Percentiles rank a stretch among this genome's conserved stretches.
Evolutionary conservation across 106 monocot species (phyloP).

Genomic region (Allium sativum): DNA sequence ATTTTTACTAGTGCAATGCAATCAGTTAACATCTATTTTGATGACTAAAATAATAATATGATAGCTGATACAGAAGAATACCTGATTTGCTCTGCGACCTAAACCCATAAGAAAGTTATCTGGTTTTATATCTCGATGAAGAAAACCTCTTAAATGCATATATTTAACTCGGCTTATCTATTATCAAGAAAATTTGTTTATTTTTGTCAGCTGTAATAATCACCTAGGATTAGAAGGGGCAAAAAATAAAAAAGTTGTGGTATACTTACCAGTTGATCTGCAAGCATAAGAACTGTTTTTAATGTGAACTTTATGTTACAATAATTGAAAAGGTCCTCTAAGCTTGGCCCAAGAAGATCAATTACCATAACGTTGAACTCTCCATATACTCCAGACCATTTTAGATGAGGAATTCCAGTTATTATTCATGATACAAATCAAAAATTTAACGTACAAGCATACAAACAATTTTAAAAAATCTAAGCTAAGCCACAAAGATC

Average conservation of each 20-base stretch:
- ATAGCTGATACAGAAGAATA: no score
- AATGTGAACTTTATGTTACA: constrained; percentile 53
- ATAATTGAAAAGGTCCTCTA: constrained; percentile 71
- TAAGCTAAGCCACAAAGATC: no score
- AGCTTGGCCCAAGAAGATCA: constrained; percentile 71
- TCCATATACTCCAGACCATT: constrained; percentile 71
- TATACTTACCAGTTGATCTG: constrained; percentile 50
- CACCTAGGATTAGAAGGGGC: no score
- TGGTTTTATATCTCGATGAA: constrained; percentile 82
- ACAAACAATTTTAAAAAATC: no score
- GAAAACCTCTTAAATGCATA: constrained; percentile 64
- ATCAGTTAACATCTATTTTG: no score
- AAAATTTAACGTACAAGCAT: no score
- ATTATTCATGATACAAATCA: not conserved
- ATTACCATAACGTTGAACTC: constrained; percentile 77
- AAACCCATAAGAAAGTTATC: constrained; percentile 80
- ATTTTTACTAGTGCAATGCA: no score
- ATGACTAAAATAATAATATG: no score
- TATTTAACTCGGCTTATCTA: constrained; percentile 63
- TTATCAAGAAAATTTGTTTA: not conserved
- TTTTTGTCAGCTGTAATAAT: no score
- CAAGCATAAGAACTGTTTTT: constrained; percentile 55
- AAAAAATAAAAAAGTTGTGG: not conserved
- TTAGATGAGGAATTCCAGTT: constrained; percentile 66
- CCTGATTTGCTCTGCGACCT: constrained; percentile 68